Conservation (phyloP, 176 grass and related monocot species). For the Carex scoparia region DNA sequence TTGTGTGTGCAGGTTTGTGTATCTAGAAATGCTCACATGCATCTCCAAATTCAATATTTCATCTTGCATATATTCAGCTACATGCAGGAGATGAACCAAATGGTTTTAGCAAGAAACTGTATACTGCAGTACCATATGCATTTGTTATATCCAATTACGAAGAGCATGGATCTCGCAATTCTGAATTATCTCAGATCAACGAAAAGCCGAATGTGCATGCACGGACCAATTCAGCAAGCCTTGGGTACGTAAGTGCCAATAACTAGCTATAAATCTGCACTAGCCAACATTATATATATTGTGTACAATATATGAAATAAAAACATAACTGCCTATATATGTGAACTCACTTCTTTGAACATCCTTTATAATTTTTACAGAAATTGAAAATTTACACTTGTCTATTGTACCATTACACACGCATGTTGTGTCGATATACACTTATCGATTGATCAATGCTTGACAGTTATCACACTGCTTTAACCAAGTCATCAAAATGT, state of each 20-base stretch:
- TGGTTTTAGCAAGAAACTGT: neutral
- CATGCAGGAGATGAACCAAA: conserved; percentile 29
- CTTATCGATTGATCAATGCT: no score
- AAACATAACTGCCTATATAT: no score
- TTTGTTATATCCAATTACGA: conserved; percentile 15
- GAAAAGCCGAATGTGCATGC: neutral
- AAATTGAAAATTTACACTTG: no score
- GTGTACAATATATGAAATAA: no score
- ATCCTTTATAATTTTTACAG: no score
- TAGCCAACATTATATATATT: no score
- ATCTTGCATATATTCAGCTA: conserved; percentile 25
- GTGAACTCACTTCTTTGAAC: no score
- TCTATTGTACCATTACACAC: no score
- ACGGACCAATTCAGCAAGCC: conserved; percentile 25
- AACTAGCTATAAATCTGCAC: neutral
- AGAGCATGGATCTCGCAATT: conserved; percentile 27
- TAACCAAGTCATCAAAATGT: no score
- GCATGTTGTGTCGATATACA: no score
- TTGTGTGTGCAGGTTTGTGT: neutral
- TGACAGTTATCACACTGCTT: no score
- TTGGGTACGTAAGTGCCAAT: conserved; percentile 36
- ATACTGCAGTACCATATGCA: conserved; percentile 16
- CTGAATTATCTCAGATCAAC: conserved; percentile 30
- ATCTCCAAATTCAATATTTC: neutral
- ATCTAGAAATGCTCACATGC: neutral